A percentile compares a stretch with the other conserved stretches of the same genome.
phyloP scores from a whole-genome alignment of 202 grass and related monocot genomes.

The Setaria viridis region DNA sequence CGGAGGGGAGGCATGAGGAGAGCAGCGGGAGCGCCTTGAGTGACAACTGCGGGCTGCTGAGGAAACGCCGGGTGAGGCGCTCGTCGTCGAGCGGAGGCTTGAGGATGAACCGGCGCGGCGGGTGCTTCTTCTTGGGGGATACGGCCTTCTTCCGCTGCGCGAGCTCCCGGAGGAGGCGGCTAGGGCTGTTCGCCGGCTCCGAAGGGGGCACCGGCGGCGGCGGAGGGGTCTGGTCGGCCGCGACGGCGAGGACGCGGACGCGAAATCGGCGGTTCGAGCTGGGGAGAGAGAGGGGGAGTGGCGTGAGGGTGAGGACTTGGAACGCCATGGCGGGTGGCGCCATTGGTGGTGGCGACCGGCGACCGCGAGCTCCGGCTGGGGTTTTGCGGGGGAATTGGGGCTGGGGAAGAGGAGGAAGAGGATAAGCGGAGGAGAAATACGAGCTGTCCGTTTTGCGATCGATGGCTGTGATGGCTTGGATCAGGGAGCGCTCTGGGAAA shows the following conservation, averaged over 20 bases:
- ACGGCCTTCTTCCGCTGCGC: conserved; percentile 85
- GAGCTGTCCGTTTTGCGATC: not conserved
- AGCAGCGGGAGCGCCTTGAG: conserved; percentile 92
- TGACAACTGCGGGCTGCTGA: conserved; percentile 95
- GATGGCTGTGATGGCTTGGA: conserved; percentile 6
- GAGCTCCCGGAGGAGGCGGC: conserved; percentile 87
- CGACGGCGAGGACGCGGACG: conserved; percentile 40
- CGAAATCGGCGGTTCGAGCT: conserved; percentile 11
- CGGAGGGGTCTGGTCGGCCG: conserved; percentile 46
- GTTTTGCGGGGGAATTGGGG: conserved; percentile 44
- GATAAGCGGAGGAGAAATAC: conserved; percentile 44
- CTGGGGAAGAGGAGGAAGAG: conserved; percentile 43
- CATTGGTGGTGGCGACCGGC: conserved; percentile 42
- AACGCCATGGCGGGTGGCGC: conserved; percentile 55
- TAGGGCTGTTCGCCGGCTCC: conserved; percentile 82
- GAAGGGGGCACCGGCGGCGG: conserved; percentile 34
- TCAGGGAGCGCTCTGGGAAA: not conserved
- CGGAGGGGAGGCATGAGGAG: conserved; percentile 87
- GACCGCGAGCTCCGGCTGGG: conserved; percentile 43
- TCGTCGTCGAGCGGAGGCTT: conserved; percentile 95
- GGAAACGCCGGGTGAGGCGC: conserved; percentile 86
- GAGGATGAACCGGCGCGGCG: conserved; percentile 83
- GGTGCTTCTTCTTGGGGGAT: conserved; percentile 86
- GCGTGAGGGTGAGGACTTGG: conserved; percentile 50
- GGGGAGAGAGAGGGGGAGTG: conserved; percentile 31